A percentile compares a stretch with the other conserved stretches of the same genome.
Evolutionary conservation across 805 yeast species (phyloP).

Genomic region (Ogataea angusta): DNA sequence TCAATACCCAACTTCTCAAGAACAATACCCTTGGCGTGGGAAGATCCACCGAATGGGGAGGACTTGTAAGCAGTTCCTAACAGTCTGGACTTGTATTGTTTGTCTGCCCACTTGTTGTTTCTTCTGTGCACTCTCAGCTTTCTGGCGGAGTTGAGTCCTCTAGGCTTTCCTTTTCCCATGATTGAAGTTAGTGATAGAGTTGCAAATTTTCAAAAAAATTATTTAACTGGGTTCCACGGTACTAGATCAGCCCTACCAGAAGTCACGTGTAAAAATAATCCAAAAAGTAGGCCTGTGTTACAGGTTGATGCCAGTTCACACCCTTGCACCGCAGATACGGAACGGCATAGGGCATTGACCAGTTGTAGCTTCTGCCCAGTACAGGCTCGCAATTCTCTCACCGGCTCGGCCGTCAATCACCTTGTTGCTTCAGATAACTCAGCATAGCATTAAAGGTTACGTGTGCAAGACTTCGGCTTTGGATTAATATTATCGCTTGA

Average conservation of each 20-base stretch:
- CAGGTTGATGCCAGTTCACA: too few relatives aligned
- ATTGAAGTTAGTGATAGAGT: conserved; percentile 18
- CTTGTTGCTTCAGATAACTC: too few relatives aligned
- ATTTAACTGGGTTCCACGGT: conserved; percentile 8
- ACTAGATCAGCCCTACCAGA: conserved; percentile 1
- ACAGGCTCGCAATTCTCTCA: too few relatives aligned
- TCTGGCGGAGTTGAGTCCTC: conserved; percentile 99
- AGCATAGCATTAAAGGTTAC: too few relatives aligned
- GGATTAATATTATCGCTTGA: background rate
- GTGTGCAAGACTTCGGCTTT: too few relatives aligned
- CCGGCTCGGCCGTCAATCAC: too few relatives aligned
- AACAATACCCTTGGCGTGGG: conserved; percentile 99
- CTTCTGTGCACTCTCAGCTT: conserved; percentile 99
- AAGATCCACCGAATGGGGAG: conserved; percentile 99
- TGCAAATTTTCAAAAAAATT: conserved; percentile 12
- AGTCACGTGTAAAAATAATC: conserved; percentile 10
- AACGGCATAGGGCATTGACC: too few relatives aligned
- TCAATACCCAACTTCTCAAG: conserved; percentile 99
- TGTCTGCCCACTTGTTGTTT: conserved; percentile 99
- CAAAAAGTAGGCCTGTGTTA: background rate
- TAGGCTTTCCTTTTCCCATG: conserved; percentile 99
- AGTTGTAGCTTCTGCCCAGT: too few relatives aligned
- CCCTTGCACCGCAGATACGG: too few relatives aligned
- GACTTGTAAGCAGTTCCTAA: conserved; percentile 99
- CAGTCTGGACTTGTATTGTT: conserved; percentile 96